Base-by-base conservation (phyloP, 225 moss, liverwort and hornwort genomes). In the Pseudoscleropodium purum region DNA sequence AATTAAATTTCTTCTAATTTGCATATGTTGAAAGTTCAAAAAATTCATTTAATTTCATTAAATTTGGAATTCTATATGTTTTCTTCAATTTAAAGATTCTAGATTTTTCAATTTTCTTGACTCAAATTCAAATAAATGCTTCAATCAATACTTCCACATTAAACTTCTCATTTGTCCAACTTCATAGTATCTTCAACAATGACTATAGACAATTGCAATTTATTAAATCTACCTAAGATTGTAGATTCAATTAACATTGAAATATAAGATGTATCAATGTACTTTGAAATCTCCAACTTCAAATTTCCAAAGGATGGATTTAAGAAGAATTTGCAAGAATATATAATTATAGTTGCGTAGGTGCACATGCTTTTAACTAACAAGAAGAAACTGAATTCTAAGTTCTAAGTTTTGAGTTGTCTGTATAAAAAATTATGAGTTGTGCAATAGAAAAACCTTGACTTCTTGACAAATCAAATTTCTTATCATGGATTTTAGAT, bases 161-260 rank as follows among this genome's bases (percentile, higher is more conserved):
- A 49, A 19, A 20, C 36, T 52, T 76, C 3, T 54, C 36, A 52
- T 23, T 23, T 52, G 15, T 77, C 18, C 23, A 52, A 77, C 23
- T 14, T 52, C 1, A 13, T 36, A 1, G 1, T 49, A 51, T 7
- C 13, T 51, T 75, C 0, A 0, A 51, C 8, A 5, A 36, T 14
- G 23, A 36, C 24, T 23, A 23, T 8, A 0, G 9, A 54, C 14
- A 36, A 36, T 54, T 36, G 36, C 37, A 78, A 9, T 15, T 36
- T 54, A 9, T 54, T 36, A 24, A 54, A 54, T 54, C 4, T 54
- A 78, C 2, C 4, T 0, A 78, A 54, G 13, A 24, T 54, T 5
- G 37, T 78, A 36, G 15, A 76, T 76, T 13, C 20, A 51, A 33
- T 2, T 13, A 20, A 13, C 9, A 29, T 18, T 75, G 13, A 33